These are phyloP conservation scores for Pythium aphanidermatum DNA, from an alignment of 352 stramenopile species.

Conservation along the genomic window DNA sequence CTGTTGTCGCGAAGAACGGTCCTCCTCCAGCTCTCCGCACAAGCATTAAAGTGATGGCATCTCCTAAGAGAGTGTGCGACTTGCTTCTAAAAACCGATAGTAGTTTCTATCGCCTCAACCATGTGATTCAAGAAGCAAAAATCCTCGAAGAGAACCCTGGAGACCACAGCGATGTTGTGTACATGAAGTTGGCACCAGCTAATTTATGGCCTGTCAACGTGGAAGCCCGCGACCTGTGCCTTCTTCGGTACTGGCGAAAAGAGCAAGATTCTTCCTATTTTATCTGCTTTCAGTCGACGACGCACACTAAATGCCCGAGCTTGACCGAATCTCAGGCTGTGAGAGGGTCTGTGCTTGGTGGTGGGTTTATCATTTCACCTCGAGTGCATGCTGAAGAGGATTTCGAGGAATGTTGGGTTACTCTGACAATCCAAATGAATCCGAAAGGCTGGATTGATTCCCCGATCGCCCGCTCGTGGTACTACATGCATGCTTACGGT, in stretches of 20 bases:
- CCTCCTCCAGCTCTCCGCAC: slow-evolving; percentile 58
- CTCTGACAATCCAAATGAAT: slow-evolving; percentile 75
- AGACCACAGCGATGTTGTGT: slow-evolving; percentile 77
- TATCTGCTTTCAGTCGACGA: slow-evolving; percentile 84
- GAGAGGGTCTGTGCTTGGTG: slow-evolving; percentile 56
- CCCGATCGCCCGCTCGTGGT: slow-evolving; percentile 47
- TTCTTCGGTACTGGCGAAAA: slow-evolving; percentile 81
- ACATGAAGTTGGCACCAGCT: slow-evolving; percentile 64
- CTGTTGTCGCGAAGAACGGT: slow-evolving; percentile 18
- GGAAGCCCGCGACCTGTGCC: slow-evolving; percentile 59
- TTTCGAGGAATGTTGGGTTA: slow-evolving; percentile 75
- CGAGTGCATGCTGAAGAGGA: slow-evolving; percentile 44
- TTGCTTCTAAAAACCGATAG: slow-evolving; percentile 69
- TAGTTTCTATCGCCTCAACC: slow-evolving; percentile 65
- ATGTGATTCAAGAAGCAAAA: slow-evolving; percentile 57
- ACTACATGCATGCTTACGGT: slow-evolving; percentile 73
- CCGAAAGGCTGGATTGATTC: slow-evolving; percentile 74
- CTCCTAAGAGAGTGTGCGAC: slow-evolving; percentile 66
- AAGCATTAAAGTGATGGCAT: slow-evolving; percentile 63
- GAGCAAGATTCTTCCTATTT: slow-evolving; percentile 78
- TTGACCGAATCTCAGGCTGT: slow-evolving; percentile 24
- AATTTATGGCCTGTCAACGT: slow-evolving; percentile 69
- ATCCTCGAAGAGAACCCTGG: slow-evolving; percentile 59
- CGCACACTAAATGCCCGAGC: slow-evolving; percentile 42
- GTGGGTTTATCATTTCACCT: slow-evolving; percentile 62